Conservation (phyloP, 768 basidiomycete species). For the Mycena olivaceomarginata region DNA sequence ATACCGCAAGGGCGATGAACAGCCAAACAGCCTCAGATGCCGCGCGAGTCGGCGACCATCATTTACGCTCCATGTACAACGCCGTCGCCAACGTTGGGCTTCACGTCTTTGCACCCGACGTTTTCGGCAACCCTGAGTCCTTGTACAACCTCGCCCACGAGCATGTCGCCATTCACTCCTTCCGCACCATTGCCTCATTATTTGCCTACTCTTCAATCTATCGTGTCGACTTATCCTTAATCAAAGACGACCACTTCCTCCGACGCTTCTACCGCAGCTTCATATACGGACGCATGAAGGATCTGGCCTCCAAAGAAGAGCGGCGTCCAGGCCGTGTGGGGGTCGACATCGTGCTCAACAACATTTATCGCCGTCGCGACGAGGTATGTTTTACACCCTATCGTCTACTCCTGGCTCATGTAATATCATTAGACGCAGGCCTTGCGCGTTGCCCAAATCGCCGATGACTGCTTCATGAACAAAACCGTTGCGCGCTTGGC, state of each 20-base stretch:
- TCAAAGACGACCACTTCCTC: constrained; percentile 4
- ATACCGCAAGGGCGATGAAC: not conserved
- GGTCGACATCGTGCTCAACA: no score
- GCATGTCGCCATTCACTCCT: constrained; percentile 10
- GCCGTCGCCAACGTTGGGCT: constrained; percentile 13
- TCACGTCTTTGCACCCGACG: not conserved
- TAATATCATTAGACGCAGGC: not conserved
- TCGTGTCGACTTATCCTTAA: not conserved
- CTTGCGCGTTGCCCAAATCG: not conserved
- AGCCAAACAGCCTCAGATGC: not conserved
- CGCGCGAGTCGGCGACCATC: not conserved
- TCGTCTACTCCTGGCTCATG: not conserved
- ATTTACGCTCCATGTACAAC: not conserved
- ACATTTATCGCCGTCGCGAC: no score
- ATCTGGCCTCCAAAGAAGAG: no score
- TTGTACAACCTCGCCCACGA: constrained; percentile 13
- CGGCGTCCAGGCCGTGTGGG: no score
- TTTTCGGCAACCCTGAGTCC: constrained; percentile 13
- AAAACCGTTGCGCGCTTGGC: not conserved
- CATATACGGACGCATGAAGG: not conserved
- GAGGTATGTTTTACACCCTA: not conserved
- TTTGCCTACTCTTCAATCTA: not conserved
- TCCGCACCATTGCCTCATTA: not conserved
- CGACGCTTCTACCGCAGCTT: not conserved
- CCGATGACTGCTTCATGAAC: constrained; percentile 2